Conservation (phyloP, 2,329 filamentous ascomycete genomes). For the Aspergillus tubingensis region DNA sequence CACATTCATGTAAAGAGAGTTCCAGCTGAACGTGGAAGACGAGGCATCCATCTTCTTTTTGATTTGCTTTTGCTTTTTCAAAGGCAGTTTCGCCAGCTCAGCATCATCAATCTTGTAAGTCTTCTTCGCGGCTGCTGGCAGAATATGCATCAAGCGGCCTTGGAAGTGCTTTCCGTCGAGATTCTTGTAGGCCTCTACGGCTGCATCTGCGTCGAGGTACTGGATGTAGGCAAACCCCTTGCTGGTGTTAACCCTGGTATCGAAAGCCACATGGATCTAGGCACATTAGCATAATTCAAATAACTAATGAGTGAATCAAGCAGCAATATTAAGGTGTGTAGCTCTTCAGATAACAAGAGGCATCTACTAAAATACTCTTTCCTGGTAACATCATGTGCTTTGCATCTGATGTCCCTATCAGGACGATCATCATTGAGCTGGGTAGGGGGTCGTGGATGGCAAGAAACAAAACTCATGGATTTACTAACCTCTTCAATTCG, state of each 20-base stretch:
- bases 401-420: conserved; percentile 99
- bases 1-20: conserved; percentile 98
- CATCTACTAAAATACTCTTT: conserved; percentile 99
- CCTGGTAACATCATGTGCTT: conserved; percentile 85
- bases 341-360: conserved; percentile 79
- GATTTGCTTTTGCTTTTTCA: conserved; percentile 93
- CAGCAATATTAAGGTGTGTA: conserved; percentile 20
- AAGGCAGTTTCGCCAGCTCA: conserved; percentile 82
- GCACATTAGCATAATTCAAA: conserved; percentile 44
- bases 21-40: conserved; percentile 88
- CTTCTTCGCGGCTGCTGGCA: conserved; percentile 80
- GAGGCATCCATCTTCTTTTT: conserved; percentile 80
- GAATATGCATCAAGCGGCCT: conserved; percentile 85
- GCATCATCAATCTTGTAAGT: conserved; percentile 83
- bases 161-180: conserved; percentile 87
- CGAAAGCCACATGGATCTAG: conserved; percentile 83
- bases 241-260: conserved; percentile 66
- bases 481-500: conserved; percentile 80
- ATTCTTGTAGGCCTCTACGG: conserved; percentile 74
- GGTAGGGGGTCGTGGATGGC: conserved; percentile 17
- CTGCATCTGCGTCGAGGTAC: conserved; percentile 70
- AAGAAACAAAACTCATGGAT: conserved; percentile 14
- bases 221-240: conserved; percentile 92
- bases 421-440: conserved; percentile 84
- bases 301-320: conserved; percentile 30